Evolutionary conservation across 2,329 filamentous ascomycete species (phyloP), one percentile per base, ranked within the genome.

Genomic region (Claviceps cyperi): DNA sequence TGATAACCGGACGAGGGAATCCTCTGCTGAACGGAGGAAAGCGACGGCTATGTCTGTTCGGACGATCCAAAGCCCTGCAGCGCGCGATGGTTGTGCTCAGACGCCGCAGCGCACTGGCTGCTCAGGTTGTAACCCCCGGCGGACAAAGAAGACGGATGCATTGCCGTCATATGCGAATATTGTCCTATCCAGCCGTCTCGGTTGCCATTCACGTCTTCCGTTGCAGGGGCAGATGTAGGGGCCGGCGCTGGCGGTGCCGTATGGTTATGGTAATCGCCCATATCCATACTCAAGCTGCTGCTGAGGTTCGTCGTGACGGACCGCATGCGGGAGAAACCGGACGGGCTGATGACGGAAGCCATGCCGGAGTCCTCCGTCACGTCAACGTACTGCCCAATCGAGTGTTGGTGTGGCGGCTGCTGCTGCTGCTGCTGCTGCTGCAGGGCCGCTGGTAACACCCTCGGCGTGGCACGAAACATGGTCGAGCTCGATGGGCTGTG

Each of bases 111-210:
- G 22, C 46, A 43, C 21, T 43, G 19, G 40, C 40, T 43, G 43
- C 43, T 43, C 22, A 49, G 38, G 17, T n/a, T 21, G 17, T 51
- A 52, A 19, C 43, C 43, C 37, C 39, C 28, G 4, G 32, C 28
- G 28, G 47, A 28, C 19, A 44, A 38, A 5, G 44, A 24, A 14
- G 50, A 37, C 17, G 43, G 14, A 35, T 40, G 39, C 22, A 52
- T 47, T 9, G 39, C 40, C 51, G 50, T 50, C 51, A 52, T 50
- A 11, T 48, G 48, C 8, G 43, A 28, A 46, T 50, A 52, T 6
- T 39, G 40, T 3, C 43, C 40, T 19, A 52, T 44, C 51, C 51
- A 50, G 45, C 49, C 28, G 19, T 44, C 45, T 19, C 45, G 47
- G 24, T n/a, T 15, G 19, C 21, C 14, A 14, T 35, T 24, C 39